These are phyloP conservation scores for Entomophthora muscae DNA, from an alignment of 371 early-diverging fungal genomes.

Conservation along the genomic window DNA sequence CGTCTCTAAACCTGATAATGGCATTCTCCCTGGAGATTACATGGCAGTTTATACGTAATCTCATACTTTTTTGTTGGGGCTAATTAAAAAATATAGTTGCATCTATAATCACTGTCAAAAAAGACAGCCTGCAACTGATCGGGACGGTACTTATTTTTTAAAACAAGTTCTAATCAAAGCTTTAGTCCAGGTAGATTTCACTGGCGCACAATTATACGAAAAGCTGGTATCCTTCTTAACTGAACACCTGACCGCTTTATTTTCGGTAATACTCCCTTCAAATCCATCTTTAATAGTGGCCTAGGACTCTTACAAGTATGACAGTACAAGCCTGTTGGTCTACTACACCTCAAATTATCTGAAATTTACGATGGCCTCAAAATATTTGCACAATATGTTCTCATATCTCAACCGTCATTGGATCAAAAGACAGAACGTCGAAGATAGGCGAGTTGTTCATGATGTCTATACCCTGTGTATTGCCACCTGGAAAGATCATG, in stretches of 20 bases:
- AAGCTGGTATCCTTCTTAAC: not conserved
- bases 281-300: not conserved
- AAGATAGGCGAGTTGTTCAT: conserved; percentile 73
- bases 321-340: conserved; percentile 62
- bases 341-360: conserved; percentile 83
- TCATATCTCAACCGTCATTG: conserved; percentile 91
- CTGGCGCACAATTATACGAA: not conserved
- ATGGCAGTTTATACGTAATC: conserved; percentile 84
- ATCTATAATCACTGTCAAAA: conserved; percentile 71
- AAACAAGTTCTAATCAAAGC: not conserved
- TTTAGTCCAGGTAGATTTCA: conserved; percentile 9
- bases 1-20: conserved; percentile 54
- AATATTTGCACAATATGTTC: conserved; percentile 76
- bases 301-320: conserved; percentile 34
- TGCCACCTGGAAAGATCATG: conserved; percentile 56
- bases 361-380: conserved; percentile 67
- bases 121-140: conserved; percentile 16
- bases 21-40: conserved; percentile 51
- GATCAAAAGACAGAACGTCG: conserved; percentile 90
- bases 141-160: not conserved
- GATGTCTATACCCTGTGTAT: conserved; percentile 78
- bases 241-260: not conserved
- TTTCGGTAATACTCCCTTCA: conserved; percentile 10
- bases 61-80: conserved; percentile 10
- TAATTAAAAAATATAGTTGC: conserved; percentile 23